These are phyloP conservation scores for Artemisia tridentata DNA, from an alignment of 129 eudicot species.

Conservation along the genomic window DNA sequence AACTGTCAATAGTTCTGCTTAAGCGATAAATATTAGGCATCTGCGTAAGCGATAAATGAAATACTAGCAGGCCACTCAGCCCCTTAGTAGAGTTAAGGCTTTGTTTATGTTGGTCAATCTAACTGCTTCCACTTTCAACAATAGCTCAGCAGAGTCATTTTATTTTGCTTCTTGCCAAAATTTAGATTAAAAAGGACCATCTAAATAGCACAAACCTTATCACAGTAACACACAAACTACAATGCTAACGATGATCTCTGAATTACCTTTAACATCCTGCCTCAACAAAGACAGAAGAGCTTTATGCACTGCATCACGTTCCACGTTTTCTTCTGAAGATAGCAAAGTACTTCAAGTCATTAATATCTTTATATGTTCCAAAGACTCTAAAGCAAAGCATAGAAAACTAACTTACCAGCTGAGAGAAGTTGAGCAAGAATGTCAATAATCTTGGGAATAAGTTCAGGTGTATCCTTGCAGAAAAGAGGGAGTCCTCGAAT, in stretches of 20 bases:
- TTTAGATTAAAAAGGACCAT: too few species aligned
- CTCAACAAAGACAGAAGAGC: conserved; percentile 79
- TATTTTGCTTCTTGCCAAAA: too few species aligned
- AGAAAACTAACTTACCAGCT: conserved; percentile 51
- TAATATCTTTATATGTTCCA: background rate
- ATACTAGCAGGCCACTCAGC: too few species aligned
- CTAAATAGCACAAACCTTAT: background rate
- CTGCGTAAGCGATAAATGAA: too few species aligned
- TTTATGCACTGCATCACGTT: conserved; percentile 88
- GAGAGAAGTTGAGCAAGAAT: conserved; percentile 83
- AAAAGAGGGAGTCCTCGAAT: conserved; percentile 89
- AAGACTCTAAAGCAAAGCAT: conserved; percentile 10
- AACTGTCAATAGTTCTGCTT: too few species aligned
- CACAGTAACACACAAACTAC: background rate
- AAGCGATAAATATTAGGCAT: too few species aligned
- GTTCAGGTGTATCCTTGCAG: conserved; percentile 88
- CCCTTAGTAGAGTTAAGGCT: too few species aligned
- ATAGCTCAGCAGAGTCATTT: too few species aligned
- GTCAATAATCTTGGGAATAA: conserved; percentile 79
- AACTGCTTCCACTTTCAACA: too few species aligned
- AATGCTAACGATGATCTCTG: conserved; percentile 1
- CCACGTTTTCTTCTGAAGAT: conserved; percentile 75
- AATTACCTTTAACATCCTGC: conserved; percentile 77
- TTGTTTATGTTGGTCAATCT: too few species aligned
- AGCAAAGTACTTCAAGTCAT: conserved; percentile 20